Base-by-base conservation (phyloP, 2,329 filamentous ascomycete genomes). In the Ophiostoma australiae region DNA sequence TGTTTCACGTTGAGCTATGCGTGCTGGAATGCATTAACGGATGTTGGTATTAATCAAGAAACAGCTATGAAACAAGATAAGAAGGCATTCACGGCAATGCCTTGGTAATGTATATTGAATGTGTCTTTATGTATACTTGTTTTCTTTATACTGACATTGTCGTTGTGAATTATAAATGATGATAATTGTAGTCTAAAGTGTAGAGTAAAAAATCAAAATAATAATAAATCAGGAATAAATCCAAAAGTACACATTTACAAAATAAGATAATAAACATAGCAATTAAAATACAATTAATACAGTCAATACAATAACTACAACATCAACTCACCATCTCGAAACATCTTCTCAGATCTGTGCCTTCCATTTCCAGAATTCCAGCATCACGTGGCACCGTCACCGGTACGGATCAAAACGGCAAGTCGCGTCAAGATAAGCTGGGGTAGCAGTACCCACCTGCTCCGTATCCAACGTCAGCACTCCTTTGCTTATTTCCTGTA, bases 1-100 rank as follows among this genome's bases (percentile, higher is more conserved):
- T 58, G 52, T 58, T 58, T 58, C 52, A 58, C 52, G n/a, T 58
- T 58, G 44, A 58, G 13, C n/a, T 58, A 58, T 58, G 52, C 52
- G 52, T 31, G 5, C 17, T 48, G 52, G 52, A 11, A 58, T 58
- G 52, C 52, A 58, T 58, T 58, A 58, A 58, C 11, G 52, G 52
- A 58, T 58, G 23, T 4, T 58, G 52, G 52, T 48, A 27, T 58
- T 27, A 10, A 27, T 6, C 20, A 8, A 17, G 17, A 20, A 48
- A 48, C 20, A n/a, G 13, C 10, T 58, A 13, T 58, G 52, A 58
- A 58, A 58, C 52, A 58, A 27, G 17, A 27, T 20, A 11, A 58
- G 52, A 27, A 31, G n/a, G 15, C 15, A 48, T 20, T n/a, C 6
- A 15, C 13, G 13, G 39, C 15, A 15, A 13, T 41, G 4, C 37